Percentiles rank a stretch among this genome's conserved stretches.
Evolutionary conservation across 1,284 basidiomycete genomes (phyloP).

Genomic region (Puccinia sorghi): DNA sequence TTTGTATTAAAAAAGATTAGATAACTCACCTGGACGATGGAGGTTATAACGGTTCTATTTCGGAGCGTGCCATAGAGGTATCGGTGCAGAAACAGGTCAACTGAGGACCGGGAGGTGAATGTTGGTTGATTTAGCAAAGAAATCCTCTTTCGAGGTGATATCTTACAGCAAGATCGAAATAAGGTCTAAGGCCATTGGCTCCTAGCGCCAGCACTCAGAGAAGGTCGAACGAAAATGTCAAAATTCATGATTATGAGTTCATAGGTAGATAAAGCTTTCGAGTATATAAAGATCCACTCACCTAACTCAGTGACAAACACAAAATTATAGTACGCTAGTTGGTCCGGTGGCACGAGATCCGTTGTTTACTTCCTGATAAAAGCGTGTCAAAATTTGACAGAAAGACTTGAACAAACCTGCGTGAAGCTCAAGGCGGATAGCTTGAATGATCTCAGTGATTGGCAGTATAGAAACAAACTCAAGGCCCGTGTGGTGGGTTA

Average conservation of each 20-base stretch:
- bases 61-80: not conserved
- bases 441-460: not conserved
- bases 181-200: constrained; percentile 20
- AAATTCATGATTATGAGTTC: not conserved
- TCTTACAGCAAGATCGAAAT: constrained; percentile 20
- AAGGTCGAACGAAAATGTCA: constrained; percentile 11
- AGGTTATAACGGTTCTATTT: constrained; percentile 4
- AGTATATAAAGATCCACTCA: constrained; percentile 17
- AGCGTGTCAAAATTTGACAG: not conserved
- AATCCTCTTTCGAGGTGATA: not conserved
- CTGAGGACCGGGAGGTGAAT: not conserved
- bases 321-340: not conserved
- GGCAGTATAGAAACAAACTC: not conserved
- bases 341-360: not conserved
- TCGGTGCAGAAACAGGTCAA: not conserved
- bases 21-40: constrained; percentile 21
- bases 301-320: not conserved
- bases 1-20: not conserved
- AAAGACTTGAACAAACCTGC: not conserved
- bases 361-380: not conserved
- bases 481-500: not conserved
- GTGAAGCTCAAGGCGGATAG: not conserved
- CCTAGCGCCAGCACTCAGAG: constrained; percentile 10
- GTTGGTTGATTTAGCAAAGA: not conserved
- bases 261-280: not conserved